A percentile compares a stretch with the other conserved stretches of the same genome.
Conservation (phyloP, 1,284 basidiomycete genomes). For the Cystobasidium pallidum region DNA sequence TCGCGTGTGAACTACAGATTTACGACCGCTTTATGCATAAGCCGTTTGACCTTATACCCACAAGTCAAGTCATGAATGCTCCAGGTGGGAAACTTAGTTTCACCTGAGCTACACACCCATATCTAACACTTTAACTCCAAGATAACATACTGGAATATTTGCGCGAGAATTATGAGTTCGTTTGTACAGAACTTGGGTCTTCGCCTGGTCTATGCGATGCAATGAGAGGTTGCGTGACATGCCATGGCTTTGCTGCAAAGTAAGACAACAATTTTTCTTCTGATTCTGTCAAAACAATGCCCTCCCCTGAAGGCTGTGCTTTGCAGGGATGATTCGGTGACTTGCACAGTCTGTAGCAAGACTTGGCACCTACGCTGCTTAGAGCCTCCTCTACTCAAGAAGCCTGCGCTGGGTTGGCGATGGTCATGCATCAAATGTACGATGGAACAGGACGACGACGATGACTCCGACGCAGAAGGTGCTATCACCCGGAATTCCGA, state of each 20-base stretch:
- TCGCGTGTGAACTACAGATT: constrained; percentile 45
- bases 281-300: no score
- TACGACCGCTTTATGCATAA: constrained; percentile 93
- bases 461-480: constrained; percentile 55
- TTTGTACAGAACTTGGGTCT: constrained; percentile 90
- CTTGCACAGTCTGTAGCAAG: constrained; percentile 85
- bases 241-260: constrained; percentile 84
- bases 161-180: constrained; percentile 84
- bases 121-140: background rate
- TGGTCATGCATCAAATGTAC: constrained; percentile 97
- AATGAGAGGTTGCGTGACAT: constrained; percentile 81
- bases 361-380: constrained; percentile 96
- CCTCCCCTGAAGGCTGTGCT: constrained; percentile 42
- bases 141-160: constrained; percentile 60
- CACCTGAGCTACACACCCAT: background rate
- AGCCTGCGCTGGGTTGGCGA: constrained; percentile 94
- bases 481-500: constrained; percentile 1
- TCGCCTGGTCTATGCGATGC: constrained; percentile 86
- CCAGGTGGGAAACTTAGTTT: constrained; percentile 63
- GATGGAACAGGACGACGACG: constrained; percentile 81
- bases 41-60: constrained; percentile 93
- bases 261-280: constrained; percentile 58
- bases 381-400: constrained; percentile 87
- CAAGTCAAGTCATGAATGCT: constrained; percentile 79
- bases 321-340: constrained; percentile 79